Percentiles rank a stretch among this genome's conserved stretches.
phyloP scores from a whole-genome alignment of 768 basidiomycete species.

The Tulasnella sp. region DNA sequence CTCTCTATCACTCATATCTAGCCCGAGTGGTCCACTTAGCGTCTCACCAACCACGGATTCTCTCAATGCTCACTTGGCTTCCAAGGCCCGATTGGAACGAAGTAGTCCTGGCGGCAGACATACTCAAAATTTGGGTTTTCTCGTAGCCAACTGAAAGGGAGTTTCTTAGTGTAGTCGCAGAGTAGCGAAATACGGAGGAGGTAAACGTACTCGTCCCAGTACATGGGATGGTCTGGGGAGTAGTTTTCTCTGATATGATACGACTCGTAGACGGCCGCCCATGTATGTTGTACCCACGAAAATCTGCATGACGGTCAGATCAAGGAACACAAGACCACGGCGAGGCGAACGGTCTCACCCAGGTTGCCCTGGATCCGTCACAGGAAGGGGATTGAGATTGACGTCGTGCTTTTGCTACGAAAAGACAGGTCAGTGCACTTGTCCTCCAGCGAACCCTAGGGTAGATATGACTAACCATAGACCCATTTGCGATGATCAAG shows the following conservation, averaged over 20 bases:
- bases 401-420: not conserved
- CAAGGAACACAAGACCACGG: not conserved
- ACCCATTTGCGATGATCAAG: constrained; percentile 15
- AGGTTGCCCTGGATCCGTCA: not conserved
- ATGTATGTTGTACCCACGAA: not conserved
- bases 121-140: not conserved
- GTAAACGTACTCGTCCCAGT: constrained; percentile 3
- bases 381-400: not conserved
- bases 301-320: not conserved
- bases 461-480: not conserved
- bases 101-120: not conserved
- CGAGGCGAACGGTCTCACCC: not conserved
- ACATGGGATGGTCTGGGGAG: not conserved
- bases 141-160: not conserved
- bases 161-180: not conserved
- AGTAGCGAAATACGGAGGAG: not conserved
- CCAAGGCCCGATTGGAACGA: constrained; percentile 1
- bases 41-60: not conserved
- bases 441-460: not conserved
- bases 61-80: not conserved
- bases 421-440: not conserved
- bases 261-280: not conserved
- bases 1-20: too few relatives aligned
- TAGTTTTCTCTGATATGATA: not conserved
- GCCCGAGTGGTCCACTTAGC: not conserved